A percentile compares a stretch with the other conserved stretches of the same genome.
These are phyloP conservation scores for Aspergillus bertholletiae DNA, from an alignment of 495 filamentous ascomycete species.

Conservation along the genomic window DNA sequence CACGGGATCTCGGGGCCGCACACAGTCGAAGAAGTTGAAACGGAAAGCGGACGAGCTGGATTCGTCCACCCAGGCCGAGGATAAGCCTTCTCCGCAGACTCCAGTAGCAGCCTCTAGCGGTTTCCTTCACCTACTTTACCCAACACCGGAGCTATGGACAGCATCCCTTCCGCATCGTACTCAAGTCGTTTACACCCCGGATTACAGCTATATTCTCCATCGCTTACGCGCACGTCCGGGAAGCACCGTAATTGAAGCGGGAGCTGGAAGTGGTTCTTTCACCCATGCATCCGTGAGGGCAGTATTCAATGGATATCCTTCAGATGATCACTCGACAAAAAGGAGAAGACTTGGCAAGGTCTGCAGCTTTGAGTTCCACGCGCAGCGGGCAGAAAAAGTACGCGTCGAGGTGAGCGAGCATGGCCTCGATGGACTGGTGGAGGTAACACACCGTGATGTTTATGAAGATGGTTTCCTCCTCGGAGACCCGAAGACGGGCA, in stretches of 20 bases:
- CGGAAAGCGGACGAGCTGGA: constrained; percentile 50
- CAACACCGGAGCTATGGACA: constrained; percentile 94
- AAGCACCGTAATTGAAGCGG: constrained; percentile 81
- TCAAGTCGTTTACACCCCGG: constrained; percentile 96
- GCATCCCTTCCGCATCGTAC: constrained; percentile 85
- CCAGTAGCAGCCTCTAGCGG: constrained; percentile 67
- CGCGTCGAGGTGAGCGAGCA: constrained; percentile 71
- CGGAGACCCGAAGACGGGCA: constrained; percentile 36
- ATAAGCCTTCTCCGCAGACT: constrained; percentile 23
- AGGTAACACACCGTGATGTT: constrained; percentile 88
- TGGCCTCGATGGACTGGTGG: constrained; percentile 65
- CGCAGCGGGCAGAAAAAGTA: constrained; percentile 68
- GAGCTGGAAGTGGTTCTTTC: constrained; percentile 91
- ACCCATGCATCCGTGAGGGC: constrained; percentile 87
- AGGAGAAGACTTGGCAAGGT: constrained; percentile 61
- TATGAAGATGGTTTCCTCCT: constrained; percentile 81
- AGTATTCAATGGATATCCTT: constrained; percentile 78
- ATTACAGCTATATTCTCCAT: constrained; percentile 94
- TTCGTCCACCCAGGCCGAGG: constrained; percentile 21
- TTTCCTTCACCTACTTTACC: constrained; percentile 85
- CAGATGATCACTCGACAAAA: constrained; percentile 19
- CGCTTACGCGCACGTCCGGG: constrained; percentile 80
- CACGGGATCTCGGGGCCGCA: constrained; percentile 73
- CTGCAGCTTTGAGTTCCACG: constrained; percentile 92
- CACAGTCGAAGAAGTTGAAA: constrained; percentile 38